Evolutionary conservation across 2,329 filamentous ascomycete genomes (phyloP).

Genomic region (Penicillium sp.): DNA sequence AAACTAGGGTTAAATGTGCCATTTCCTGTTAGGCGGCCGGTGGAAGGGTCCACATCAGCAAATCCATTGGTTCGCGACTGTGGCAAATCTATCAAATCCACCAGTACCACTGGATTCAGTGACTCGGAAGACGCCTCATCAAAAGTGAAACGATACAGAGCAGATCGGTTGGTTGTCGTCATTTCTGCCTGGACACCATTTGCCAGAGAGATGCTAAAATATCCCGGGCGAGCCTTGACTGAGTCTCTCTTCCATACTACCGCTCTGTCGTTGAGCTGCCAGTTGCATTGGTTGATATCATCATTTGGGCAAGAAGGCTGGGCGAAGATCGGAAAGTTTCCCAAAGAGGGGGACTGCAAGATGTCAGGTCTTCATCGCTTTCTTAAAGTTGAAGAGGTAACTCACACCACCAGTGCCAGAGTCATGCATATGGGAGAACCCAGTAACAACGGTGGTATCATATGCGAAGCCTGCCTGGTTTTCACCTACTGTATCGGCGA

Average conservation of each 20-base stretch:
- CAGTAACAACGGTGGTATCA: constrained; percentile 57
- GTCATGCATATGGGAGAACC: constrained; percentile 61
- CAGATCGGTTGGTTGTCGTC: constrained; percentile 69
- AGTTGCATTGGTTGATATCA: constrained; percentile 67
- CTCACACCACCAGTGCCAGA: constrained; percentile 57
- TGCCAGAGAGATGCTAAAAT: constrained; percentile 67
- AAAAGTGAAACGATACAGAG: constrained; percentile 71
- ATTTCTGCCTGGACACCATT: constrained; percentile 68
- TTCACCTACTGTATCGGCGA: constrained; percentile 59
- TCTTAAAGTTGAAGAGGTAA: not conserved
- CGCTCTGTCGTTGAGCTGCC: constrained; percentile 60
- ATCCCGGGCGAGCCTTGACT: constrained; percentile 66
- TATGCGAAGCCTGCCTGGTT: constrained; percentile 65
- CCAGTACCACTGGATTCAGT: constrained; percentile 65
- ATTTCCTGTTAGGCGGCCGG: constrained; percentile 67
- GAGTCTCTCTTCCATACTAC: constrained; percentile 56
- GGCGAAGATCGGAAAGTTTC: constrained; percentile 75
- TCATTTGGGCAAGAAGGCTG: constrained; percentile 67
- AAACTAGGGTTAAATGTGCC: constrained; percentile 70
- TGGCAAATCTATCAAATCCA: constrained; percentile 69
- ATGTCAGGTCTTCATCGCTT: not conserved
- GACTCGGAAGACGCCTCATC: constrained; percentile 34
- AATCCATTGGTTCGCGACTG: constrained; percentile 65
- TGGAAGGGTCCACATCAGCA: constrained; percentile 60
- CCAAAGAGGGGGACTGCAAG: constrained; percentile 64